Evolutionary conservation across 2,329 filamentous ascomycete species (phyloP).

Genomic region (Cordyceps farinosa): DNA sequence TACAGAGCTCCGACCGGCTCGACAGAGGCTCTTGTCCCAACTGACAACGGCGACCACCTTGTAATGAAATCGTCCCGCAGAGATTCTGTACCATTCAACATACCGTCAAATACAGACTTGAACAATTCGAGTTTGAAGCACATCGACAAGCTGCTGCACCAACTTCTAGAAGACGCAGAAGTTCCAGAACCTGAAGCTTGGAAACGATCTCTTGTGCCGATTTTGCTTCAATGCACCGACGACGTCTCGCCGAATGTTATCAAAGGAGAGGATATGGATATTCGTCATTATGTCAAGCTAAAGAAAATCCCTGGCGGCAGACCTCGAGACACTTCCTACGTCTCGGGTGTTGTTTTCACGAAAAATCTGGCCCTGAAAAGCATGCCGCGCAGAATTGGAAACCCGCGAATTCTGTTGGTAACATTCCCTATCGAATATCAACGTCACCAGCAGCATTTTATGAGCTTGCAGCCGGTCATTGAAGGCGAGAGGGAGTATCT

Average conservation of each 20-base stretch:
- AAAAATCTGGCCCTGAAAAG: conserved; percentile 96
- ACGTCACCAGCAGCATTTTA: conserved; percentile 81
- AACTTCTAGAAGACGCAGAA: conserved; percentile 73
- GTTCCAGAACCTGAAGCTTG: conserved; percentile 73
- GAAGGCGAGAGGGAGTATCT: conserved; percentile 94
- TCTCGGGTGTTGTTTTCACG: conserved; percentile 93
- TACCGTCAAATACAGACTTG: conserved; percentile 73
- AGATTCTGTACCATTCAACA: conserved; percentile 74
- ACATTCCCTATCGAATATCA: conserved; percentile 96
- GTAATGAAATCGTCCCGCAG: conserved; percentile 63
- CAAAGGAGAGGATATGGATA: conserved; percentile 90
- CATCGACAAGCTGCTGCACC: conserved; percentile 77
- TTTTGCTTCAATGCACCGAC: conserved; percentile 84
- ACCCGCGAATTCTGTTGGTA: conserved; percentile 85
- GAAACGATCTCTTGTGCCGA: conserved; percentile 87
- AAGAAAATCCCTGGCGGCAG: conserved; percentile 92
- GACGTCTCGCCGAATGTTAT: conserved; percentile 93
- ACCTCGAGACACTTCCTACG: conserved; percentile 90
- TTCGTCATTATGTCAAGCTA: conserved; percentile 93
- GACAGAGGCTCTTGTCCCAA: conserved; percentile 47
- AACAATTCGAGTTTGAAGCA: conserved; percentile 86
- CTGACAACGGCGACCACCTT: conserved; percentile 44
- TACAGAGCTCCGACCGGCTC: conserved; percentile 55
- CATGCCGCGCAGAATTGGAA: conserved; percentile 82
- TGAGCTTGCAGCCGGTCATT: conserved; percentile 96